Evolutionary conservation across 2,329 filamentous ascomycete species (phyloP), one percentile per base, ranked within the genome.

Genomic region (Elsinoe fawcettii): DNA sequence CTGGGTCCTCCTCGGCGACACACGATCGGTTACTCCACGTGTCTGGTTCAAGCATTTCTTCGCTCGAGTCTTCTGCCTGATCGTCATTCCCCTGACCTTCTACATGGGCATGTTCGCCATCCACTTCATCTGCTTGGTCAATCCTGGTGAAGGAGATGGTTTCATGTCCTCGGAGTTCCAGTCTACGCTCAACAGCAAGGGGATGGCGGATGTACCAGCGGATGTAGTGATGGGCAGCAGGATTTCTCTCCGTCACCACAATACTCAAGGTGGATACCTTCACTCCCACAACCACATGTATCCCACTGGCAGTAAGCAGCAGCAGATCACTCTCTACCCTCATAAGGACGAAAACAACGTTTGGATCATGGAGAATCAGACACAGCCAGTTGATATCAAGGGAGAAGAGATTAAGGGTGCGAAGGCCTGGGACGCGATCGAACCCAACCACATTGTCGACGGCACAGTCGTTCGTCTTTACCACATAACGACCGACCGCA

Each of bases 131-230:
- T 95, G 89, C 77, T 81, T 99, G 41, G 82, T 86, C 60, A 99
- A 99, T 74, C 93, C 93, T 25, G 93, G 93, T 60, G 93, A 99
- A 55, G 93, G 93, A 56, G 93, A 99, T 72, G 93, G 93, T 57
- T 99, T 99, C 78, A 99, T 99, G 93, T 96, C 91, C 69, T 96
- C 92, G 57, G 93, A 99, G 70, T 99, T 99, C 78, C 93, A 99
- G 75, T 88, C 93, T 30, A 97, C 93, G 1, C 79, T 99, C 63
- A 99, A 97, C 76, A 91, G 85, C 67, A 99, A 97, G 78, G 85
- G 83, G 55, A 99, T 99, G 93, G 86, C 90, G 69, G 90, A 95
- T 72, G 90, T 95, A 4, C 87, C 93, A 1, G 93, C 88, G 27
- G 91, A 99, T 73, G 87, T 99, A 59, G 85, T 87, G 25, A 86